Percentiles rank a stretch among this genome's conserved stretches.
These are phyloP conservation scores for Monotropa hypopitys DNA, from an alignment of 179 eudicot genomes.

Conservation along the genomic window DNA sequence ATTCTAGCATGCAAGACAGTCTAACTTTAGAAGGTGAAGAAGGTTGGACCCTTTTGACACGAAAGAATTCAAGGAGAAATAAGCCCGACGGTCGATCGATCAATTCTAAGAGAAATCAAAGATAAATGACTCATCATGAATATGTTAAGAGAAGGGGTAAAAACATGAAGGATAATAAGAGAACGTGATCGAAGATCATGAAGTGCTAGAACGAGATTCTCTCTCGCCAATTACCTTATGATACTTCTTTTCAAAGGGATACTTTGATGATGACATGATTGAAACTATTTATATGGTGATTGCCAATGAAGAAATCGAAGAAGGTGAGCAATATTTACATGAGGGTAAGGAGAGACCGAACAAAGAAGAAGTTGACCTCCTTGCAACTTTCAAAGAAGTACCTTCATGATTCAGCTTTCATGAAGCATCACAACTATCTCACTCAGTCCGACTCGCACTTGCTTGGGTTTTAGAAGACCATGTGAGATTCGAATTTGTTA, in stretches of 20 bases:
- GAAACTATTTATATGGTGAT: not conserved
- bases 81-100: not conserved
- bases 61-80: not conserved
- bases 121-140: not conserved
- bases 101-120: not conserved
- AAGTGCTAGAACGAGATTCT: not conserved
- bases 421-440: not conserved
- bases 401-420: not conserved
- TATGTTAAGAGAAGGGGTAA: not conserved
- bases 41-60: not conserved
- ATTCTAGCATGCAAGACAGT: no score
- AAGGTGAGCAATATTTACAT: no score
- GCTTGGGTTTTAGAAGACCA: not conserved
- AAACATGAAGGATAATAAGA: not conserved
- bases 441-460: not conserved
- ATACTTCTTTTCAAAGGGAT: not conserved
- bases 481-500: no score
- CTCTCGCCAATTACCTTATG: no score
- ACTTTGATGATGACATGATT: not conserved
- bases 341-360: no score
- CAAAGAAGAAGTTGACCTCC: not conserved
- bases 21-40: not conserved
- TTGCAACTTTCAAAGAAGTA: not conserved
- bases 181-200: not conserved
- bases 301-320: not conserved